Evolutionary conservation across 2,329 filamentous ascomycete species (phyloP).

Genomic region (Cordyceps farinosa): DNA sequence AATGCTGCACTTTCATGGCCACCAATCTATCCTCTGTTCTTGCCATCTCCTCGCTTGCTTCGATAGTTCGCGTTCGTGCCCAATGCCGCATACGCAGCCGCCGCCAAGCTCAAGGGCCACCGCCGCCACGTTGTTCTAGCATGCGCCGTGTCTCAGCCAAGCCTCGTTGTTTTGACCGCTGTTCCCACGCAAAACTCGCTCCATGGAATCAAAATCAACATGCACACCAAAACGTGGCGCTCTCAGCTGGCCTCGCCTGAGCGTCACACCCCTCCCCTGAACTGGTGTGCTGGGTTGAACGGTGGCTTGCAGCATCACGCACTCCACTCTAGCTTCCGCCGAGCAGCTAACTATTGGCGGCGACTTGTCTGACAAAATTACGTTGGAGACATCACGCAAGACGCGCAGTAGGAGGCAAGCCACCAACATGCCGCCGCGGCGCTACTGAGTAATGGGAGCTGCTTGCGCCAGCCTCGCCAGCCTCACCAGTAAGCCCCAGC

Average conservation of each 20-base stretch:
- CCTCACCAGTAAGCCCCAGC: conserved; percentile 13
- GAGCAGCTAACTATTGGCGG: not conserved
- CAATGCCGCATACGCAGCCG: not conserved
- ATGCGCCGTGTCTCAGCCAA: not conserved
- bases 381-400: not conserved
- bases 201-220: not conserved
- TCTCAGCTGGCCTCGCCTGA: conserved; percentile 13
- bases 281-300: not conserved
- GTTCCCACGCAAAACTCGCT: not conserved
- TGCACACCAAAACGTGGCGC: not conserved
- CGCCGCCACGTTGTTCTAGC: not conserved
- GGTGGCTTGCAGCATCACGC: conserved; percentile 8
- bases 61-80: not conserved
- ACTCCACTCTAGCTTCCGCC: not conserved
- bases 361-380: not conserved
- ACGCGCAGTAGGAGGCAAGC: not conserved
- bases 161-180: not conserved
- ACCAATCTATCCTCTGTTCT: not conserved
- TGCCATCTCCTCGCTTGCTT: not conserved
- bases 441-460: not conserved
- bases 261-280: not conserved
- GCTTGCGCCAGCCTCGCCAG: conserved; percentile 3
- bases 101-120: not conserved
- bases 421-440: not conserved
- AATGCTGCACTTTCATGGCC: not conserved